Conservation (phyloP, 108 stramenopile genomes). For the Aurantiochytrium sp. region DNA sequence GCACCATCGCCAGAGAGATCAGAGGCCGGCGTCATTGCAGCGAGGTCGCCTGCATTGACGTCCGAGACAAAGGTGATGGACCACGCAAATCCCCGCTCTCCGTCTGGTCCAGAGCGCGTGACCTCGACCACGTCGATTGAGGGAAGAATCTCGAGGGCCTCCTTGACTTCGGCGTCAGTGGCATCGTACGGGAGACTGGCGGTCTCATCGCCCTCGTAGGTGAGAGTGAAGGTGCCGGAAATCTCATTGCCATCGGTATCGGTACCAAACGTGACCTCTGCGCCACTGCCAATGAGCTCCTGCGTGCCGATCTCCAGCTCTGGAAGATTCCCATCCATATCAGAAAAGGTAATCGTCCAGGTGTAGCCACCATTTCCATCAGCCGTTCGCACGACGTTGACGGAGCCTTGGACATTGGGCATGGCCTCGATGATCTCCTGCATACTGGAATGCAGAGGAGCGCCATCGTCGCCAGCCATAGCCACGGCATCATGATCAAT, state of each 20-base stretch:
- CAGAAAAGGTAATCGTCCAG: slow-evolving; percentile 60
- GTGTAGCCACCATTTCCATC: slow-evolving; percentile 53
- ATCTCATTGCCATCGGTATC: slow-evolving; percentile 60
- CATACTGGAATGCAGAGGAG: slow-evolving; percentile 27
- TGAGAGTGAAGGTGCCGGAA: slow-evolving; percentile 56
- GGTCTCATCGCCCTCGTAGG: slow-evolving; percentile 60
- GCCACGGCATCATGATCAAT: slow-evolving; percentile 52
- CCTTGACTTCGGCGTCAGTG: slow-evolving; percentile 44
- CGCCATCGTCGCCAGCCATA: slow-evolving; percentile 12
- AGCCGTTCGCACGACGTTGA: slow-evolving; percentile 33
- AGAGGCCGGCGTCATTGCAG: slow-evolving; percentile 33
- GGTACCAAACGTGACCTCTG: slow-evolving; percentile 50
- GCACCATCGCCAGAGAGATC: slow-evolving; percentile 41
- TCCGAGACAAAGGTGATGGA: slow-evolving; percentile 55
- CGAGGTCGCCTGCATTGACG: slow-evolving; percentile 54
- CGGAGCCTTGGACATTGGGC: slow-evolving; percentile 41
- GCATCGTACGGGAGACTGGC: slow-evolving; percentile 57
- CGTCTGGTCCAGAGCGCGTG: slow-evolving; percentile 38
- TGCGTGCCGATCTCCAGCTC: slow-evolving; percentile 50
- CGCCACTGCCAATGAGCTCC: slow-evolving; percentile 33
- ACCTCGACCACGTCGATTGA: slow-evolving; percentile 59
- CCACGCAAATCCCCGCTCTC: slow-evolving; percentile 18
- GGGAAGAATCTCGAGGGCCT: slow-evolving; percentile 24
- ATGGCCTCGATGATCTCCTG: slow-evolving; percentile 54
- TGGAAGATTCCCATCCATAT: slow-evolving; percentile 62